A percentile compares a stretch with the other conserved stretches of the same genome.
phyloP scores from a whole-genome alignment of 1,139 yeast species.

The Saccharomyces pastorianus region DNA sequence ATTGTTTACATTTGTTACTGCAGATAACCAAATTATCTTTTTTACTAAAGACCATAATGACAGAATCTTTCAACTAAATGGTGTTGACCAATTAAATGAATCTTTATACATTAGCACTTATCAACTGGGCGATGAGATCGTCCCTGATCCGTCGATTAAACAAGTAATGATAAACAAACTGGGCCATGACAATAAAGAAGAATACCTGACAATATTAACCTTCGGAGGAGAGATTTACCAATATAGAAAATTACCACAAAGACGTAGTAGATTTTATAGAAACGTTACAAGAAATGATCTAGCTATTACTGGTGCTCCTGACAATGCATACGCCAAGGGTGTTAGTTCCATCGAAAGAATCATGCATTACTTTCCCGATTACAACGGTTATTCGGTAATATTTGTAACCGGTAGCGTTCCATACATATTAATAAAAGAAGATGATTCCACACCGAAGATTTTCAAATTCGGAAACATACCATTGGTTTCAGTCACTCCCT shows the following conservation, averaged over 20 bases:
- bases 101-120: slow-evolving; percentile 46
- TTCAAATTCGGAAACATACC: slow-evolving; percentile 61
- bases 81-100: slow-evolving; percentile 52
- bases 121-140: slow-evolving; percentile 48
- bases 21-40: slow-evolving; percentile 63
- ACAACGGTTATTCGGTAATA: slow-evolving; percentile 52
- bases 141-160: slow-evolving; percentile 68
- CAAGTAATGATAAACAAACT: slow-evolving; percentile 59
- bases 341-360: slow-evolving; percentile 59
- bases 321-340: slow-evolving; percentile 61
- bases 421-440: slow-evolving; percentile 55
- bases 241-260: slow-evolving; percentile 50
- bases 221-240: slow-evolving; percentile 71
- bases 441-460: slow-evolving; percentile 57
- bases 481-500: slow-evolving; percentile 45
- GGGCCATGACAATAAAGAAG: slow-evolving; percentile 47
- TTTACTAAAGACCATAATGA: slow-evolving; percentile 59
- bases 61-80: slow-evolving; percentile 55
- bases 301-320: slow-evolving; percentile 65
- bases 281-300: slow-evolving; percentile 41
- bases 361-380: slow-evolving; percentile 50
- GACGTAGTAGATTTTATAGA: slow-evolving; percentile 38
- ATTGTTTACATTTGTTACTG: slow-evolving; percentile 61
- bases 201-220: slow-evolving; percentile 62
- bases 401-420: slow-evolving; percentile 74